A percentile compares a stretch with the other conserved stretches of the same genome.
Evolutionary conservation across 495 filamentous ascomycete species (phyloP).

Genomic region (Penicillium cinerascens): DNA sequence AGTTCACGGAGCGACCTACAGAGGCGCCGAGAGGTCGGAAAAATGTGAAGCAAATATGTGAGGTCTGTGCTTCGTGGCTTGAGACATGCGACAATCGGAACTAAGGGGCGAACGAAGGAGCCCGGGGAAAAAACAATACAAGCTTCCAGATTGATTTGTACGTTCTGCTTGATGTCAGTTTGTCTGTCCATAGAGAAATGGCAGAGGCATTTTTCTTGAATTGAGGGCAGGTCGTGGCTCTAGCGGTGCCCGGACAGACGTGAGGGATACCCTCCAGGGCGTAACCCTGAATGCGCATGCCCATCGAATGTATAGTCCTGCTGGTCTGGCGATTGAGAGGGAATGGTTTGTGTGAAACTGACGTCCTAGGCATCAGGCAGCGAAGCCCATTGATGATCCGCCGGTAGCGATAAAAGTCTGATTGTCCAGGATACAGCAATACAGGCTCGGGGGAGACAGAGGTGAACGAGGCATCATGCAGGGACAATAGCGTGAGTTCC

Average conservation of each 20-base stretch:
- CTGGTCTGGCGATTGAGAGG: neutral
- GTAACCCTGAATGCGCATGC: neutral
- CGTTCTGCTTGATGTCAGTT: neutral
- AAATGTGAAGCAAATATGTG: constrained; percentile 8
- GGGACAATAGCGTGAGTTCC: neutral
- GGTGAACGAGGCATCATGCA: neutral
- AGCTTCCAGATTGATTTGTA: neutral
- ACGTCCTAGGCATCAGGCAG: neutral
- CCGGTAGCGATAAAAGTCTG: neutral
- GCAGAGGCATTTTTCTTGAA: neutral
- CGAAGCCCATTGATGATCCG: neutral
- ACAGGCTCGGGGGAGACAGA: neutral
- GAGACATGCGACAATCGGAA: constrained; percentile 16
- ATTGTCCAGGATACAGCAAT: too few relatives aligned
- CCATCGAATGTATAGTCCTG: neutral
- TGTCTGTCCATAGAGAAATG: neutral
- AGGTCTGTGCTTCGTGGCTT: constrained; percentile 16
- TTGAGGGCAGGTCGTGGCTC: neutral
- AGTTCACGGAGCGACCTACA: neutral
- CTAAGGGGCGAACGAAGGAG: constrained; percentile 10
- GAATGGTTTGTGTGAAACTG: neutral
- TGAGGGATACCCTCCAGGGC: neutral
- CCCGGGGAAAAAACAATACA: neutral
- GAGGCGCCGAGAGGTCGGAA: neutral
- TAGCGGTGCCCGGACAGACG: too few relatives aligned